These are phyloP conservation scores for Symbiodinium pilosum DNA, from an alignment of 73 alveolate genomes.

Conservation along the genomic window DNA sequence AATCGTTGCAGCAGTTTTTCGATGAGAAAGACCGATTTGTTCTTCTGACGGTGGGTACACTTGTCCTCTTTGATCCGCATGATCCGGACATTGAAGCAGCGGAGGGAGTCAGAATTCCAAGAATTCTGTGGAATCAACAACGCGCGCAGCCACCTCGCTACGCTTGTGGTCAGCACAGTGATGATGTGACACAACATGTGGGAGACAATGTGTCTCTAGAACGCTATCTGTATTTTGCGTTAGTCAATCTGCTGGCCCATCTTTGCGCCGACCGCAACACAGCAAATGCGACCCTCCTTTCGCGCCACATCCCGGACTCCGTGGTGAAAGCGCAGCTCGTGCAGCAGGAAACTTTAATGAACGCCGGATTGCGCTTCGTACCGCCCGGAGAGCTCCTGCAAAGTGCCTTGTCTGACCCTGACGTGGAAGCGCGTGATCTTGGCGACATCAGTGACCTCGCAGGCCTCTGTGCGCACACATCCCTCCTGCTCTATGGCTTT, in stretches of 20 bases:
- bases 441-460: conserved; percentile 75
- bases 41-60: conserved; percentile 33
- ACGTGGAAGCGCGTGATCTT: conserved; percentile 52
- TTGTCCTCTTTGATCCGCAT: conserved; percentile 55
- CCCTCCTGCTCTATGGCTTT: conserved; percentile 53
- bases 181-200: conserved; percentile 75
- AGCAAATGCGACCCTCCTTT: background rate
- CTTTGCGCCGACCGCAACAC: conserved; percentile 67
- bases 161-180: conserved; percentile 84
- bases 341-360: conserved; percentile 50
- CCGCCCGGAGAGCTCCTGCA: conserved; percentile 66
- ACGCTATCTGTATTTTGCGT: conserved; percentile 38
- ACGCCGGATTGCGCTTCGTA: conserved; percentile 55
- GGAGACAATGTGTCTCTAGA: conserved; percentile 64
- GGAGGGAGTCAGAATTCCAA: conserved; percentile 50
- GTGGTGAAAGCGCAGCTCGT: conserved; percentile 53
- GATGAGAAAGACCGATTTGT: conserved; percentile 65
- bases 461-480: conserved; percentile 35
- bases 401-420: conserved; percentile 33
- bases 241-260: conserved; percentile 49
- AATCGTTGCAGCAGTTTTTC: background rate
- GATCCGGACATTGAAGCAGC: conserved; percentile 39
- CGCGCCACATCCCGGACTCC: conserved; percentile 29
- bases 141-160: conserved; percentile 73
- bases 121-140: conserved; percentile 53